These are phyloP conservation scores for Vaccinium myrtillus DNA, from an alignment of 148 eudicot species.

Conservation along the genomic window DNA sequence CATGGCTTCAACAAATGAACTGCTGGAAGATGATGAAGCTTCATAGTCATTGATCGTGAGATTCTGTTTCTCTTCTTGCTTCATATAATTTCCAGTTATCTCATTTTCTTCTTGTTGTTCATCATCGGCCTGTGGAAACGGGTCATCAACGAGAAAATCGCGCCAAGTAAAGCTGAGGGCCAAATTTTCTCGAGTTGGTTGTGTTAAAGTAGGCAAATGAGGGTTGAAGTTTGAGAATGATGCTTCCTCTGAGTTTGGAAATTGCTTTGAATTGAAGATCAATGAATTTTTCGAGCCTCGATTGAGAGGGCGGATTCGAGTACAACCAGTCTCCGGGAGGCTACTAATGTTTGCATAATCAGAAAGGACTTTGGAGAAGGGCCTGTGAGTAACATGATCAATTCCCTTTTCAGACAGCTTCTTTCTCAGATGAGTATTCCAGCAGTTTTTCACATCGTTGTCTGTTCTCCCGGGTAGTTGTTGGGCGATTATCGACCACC, in stretches of 20 bases:
- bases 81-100: background rate
- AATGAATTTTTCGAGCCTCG: conserved; percentile 33
- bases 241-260: conserved; percentile 8
- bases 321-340: conserved; percentile 35
- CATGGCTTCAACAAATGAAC: conserved; percentile 66
- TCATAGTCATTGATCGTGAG: conserved; percentile 17
- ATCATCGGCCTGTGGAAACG: conserved; percentile 13
- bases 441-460: conserved; percentile 65
- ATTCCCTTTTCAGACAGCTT: conserved; percentile 70
- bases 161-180: conserved; percentile 52
- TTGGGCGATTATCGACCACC: conserved; percentile 84
- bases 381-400: conserved; percentile 81
- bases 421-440: conserved; percentile 76
- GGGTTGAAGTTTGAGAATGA: background rate
- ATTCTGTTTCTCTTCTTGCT: conserved; percentile 1
- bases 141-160: conserved; percentile 69
- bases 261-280: conserved; percentile 14
- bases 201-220: conserved; percentile 9
- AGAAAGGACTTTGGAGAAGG: conserved; percentile 84
- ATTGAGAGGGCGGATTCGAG: conserved; percentile 27
- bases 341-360: conserved; percentile 77
- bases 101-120: conserved; percentile 19
- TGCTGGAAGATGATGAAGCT: conserved; percentile 19
- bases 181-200: conserved; percentile 17
- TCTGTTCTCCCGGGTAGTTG: conserved; percentile 80